A percentile compares a stretch with the other conserved stretches of the same genome.
These are phyloP conservation scores for Testicularia cyperi DNA, from an alignment of 1,284 basidiomycete genomes.

Conservation along the genomic window DNA sequence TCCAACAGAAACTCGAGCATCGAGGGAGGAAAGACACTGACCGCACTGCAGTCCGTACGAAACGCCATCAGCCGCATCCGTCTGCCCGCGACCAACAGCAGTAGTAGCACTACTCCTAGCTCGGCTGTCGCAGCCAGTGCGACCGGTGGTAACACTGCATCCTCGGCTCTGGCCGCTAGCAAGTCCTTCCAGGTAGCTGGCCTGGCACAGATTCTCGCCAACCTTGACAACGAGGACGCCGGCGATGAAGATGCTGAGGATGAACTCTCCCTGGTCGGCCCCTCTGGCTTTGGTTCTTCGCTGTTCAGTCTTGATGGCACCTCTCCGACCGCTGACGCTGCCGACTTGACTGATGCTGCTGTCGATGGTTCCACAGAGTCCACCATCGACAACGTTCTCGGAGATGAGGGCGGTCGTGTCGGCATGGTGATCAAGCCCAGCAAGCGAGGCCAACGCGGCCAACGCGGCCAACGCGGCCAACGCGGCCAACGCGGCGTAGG, in stretches of 20 bases:
- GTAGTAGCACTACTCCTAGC: too few relatives aligned
- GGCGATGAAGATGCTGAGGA: slow-evolving; percentile 7
- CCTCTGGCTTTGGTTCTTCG: slow-evolving; percentile 25
- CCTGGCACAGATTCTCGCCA: too few relatives aligned
- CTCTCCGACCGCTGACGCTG: too few relatives aligned
- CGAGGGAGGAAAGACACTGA: slow-evolving; percentile 7
- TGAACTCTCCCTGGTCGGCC: slow-evolving; percentile 7
- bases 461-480: background rate
- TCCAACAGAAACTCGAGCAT: slow-evolving; percentile 1
- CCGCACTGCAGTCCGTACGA: slow-evolving; percentile 8
- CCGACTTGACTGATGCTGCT: too few relatives aligned
- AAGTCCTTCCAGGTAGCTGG: slow-evolving; percentile 10
- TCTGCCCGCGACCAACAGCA: slow-evolving; percentile 8
- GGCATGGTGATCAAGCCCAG: slow-evolving; percentile 6
- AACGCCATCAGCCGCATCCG: slow-evolving; percentile 20
- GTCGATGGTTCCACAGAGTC: too few relatives aligned
- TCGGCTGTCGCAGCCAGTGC: too few relatives aligned
- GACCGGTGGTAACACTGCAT: too few relatives aligned
- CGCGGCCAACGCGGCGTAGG: slow-evolving; percentile 8
- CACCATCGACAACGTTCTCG: background rate
- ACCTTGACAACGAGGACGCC: slow-evolving; percentile 3
- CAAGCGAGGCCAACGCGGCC: too few relatives aligned
- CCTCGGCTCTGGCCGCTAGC: background rate
- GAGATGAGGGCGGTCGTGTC: slow-evolving; percentile 1
- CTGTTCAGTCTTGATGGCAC: too few relatives aligned